Evolutionary conservation across 495 filamentous ascomycete species (phyloP), one percentile per base, ranked within the genome.

Genomic region (Amniculicola lignicola): DNA sequence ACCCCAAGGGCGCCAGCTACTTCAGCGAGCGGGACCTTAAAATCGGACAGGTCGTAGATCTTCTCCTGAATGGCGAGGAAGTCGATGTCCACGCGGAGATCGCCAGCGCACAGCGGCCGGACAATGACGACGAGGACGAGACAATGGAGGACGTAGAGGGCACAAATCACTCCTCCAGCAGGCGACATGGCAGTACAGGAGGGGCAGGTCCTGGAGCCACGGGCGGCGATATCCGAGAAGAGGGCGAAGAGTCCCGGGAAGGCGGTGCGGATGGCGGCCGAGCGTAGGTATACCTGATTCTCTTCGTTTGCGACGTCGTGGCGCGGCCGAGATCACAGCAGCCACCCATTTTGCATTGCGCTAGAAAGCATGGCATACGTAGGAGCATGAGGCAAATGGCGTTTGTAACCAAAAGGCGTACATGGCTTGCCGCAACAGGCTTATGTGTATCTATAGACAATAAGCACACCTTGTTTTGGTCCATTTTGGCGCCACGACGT

Each of bases 241-340:
- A 97, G 67, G 94, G 94, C 51, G 83, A 88, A 70, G 83, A 82
- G 55, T 81, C 89, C 23, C 77, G 93, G 70, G 89, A 95, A 65
- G 93, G 91, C 47, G 94, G 94, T 66, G 90, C 88, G 51, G 92
- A 96, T 72, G 93, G 94, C 58, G 94, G 88, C 73, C 81, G 91
- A 95, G 91, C 92, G 93, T 98, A 97, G 93, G 93, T 97, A n/a
- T n/a, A 18, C 21, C 31, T 23, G 18, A 35, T n/a, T 52, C 29
- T 43, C 14, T 57, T 41, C 41, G 41, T 25, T 42, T 36, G 31
- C 39, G 25, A 36, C 59, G 60, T 54, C 54, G 44, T 55, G 60
- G 60, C 61, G 49, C 48, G 53, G 46, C 53, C 51, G 51, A 53
- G 16, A 23, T 57, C 14, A 23, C 51, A 15, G 55, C 14, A 25